Percentiles rank a stretch among this genome's conserved stretches.
These are phyloP conservation scores for Boletus rex-veris DNA, from an alignment of 768 basidiomycete species.

Conservation along the genomic window DNA sequence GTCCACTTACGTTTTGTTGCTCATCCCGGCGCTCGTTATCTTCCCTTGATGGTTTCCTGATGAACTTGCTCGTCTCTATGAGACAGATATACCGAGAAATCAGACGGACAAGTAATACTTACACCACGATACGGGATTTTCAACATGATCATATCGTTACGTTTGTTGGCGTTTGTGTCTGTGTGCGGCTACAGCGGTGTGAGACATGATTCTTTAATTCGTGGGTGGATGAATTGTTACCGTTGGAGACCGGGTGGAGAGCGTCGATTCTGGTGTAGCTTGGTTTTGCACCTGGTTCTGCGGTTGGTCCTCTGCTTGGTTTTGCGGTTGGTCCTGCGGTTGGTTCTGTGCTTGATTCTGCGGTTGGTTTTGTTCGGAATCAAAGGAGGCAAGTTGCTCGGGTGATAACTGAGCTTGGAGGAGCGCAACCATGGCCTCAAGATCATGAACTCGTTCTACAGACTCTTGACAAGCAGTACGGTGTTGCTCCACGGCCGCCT, in stretches of 20 bases:
- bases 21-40: background rate
- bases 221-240: constrained; percentile 4
- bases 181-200: constrained; percentile 7
- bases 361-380: background rate
- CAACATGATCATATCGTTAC: constrained; percentile 20
- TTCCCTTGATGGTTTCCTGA: constrained; percentile 7
- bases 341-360: no score
- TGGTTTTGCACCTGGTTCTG: background rate
- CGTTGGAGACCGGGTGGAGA: background rate
- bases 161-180: constrained; percentile 8
- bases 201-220: background rate
- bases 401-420: constrained; percentile 17
- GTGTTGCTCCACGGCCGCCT: constrained; percentile 16
- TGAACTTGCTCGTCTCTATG: constrained; percentile 5
- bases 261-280: background rate
- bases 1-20: constrained; percentile 14
- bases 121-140: constrained; percentile 25
- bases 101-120: background rate
- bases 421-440: constrained; percentile 14
- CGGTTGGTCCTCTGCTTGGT: no score
- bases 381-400: constrained; percentile 20
- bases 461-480: constrained; percentile 10
- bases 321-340: no score
- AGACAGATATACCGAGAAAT: background rate
- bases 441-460: constrained; percentile 12